phyloP scores from a whole-genome alignment of 345 rosid genomes.

The Moricandia arvensis region DNA sequence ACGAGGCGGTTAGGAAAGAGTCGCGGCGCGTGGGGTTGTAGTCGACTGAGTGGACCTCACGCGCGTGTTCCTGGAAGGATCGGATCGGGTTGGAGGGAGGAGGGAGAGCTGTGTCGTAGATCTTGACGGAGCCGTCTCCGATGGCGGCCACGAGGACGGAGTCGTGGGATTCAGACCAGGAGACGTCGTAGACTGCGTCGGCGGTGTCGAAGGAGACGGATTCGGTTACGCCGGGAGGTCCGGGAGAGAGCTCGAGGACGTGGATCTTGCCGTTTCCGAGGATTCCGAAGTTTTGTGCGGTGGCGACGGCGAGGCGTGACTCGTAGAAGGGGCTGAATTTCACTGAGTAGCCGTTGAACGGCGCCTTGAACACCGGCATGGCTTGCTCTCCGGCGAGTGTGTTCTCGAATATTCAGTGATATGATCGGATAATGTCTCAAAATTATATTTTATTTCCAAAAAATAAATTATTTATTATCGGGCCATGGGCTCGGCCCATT shows the following conservation, averaged over 20 bases:
- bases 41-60: constrained; percentile 82
- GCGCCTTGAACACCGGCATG: constrained; percentile 80
- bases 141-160: constrained; percentile 75
- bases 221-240: constrained; percentile 55
- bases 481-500: constrained; percentile 29
- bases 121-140: constrained; percentile 86
- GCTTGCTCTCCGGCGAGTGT: constrained; percentile 24
- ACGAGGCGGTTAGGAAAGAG: constrained; percentile 79
- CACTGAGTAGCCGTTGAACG: constrained; percentile 87
- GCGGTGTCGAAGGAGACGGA: constrained; percentile 70
- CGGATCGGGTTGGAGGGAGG: constrained; percentile 72
- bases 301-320: constrained; percentile 65
- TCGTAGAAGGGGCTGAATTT: constrained; percentile 90
- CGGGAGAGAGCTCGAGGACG: constrained; percentile 69
- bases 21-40: constrained; percentile 94
- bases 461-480: no score
- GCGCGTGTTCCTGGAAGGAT: constrained; percentile 84
- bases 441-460: no score
- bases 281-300: constrained; percentile 19
- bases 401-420: constrained; percentile 4
- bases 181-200: constrained; percentile 81
- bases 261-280: constrained; percentile 86
- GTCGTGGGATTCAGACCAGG: constrained; percentile 97
- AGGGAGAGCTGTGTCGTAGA: constrained; percentile 76
- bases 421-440: constrained; percentile 34